Conservation (phyloP, 73 alveolate species). For the Tetrahymena elliotti region DNA sequence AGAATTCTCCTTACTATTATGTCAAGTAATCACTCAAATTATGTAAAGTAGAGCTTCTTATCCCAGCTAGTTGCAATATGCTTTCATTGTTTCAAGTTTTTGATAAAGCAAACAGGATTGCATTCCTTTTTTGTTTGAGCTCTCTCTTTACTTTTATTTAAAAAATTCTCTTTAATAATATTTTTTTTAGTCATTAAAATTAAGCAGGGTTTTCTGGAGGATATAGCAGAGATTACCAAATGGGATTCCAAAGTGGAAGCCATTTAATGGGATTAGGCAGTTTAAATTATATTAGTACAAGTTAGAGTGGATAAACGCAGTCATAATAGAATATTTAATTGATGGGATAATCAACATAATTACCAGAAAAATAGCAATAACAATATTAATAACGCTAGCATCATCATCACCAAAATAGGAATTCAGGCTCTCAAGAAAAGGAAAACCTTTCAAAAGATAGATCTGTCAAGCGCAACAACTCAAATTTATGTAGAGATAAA, state of each 20-base stretch:
- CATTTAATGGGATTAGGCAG: background rate
- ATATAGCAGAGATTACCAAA: background rate
- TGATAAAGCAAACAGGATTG: background rate
- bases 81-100: background rate
- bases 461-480: background rate
- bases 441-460: background rate
- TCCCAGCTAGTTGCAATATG: background rate
- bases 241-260: background rate
- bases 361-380: background rate
- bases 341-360: background rate
- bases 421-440: background rate
- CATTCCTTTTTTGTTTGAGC: background rate
- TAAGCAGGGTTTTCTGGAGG: background rate
- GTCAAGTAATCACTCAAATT: background rate
- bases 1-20: background rate
- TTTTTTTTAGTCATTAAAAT: background rate
- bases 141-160: background rate
- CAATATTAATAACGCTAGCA: background rate
- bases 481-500: background rate
- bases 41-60: too few relatives aligned
- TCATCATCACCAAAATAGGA: background rate
- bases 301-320: background rate
- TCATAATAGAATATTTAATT: background rate
- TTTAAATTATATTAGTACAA: background rate
- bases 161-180: background rate